These are phyloP conservation scores for Paspalum vaginatum DNA, from an alignment of 176 grass and related monocot species.

Conservation along the genomic window DNA sequence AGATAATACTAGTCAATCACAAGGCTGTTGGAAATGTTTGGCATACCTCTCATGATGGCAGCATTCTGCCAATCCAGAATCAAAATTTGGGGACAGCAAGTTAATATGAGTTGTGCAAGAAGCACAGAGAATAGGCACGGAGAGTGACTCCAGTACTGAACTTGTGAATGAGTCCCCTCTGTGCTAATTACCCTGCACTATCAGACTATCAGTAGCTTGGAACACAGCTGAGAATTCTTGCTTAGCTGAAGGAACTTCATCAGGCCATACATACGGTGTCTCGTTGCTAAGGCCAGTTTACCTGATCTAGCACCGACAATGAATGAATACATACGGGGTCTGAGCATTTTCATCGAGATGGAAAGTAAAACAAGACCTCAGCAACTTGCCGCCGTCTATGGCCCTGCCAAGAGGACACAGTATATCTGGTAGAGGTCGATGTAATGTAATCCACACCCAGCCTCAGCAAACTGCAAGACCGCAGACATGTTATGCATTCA, in stretches of 20 bases:
- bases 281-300: constrained; percentile 93
- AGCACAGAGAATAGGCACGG: constrained; percentile 14
- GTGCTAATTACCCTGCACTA: constrained; percentile 56
- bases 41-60: constrained; percentile 90
- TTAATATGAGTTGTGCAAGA: constrained; percentile 80
- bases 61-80: constrained; percentile 84
- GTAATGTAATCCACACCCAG: constrained; percentile 83
- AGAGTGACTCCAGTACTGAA: neutral
- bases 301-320: constrained; percentile 65
- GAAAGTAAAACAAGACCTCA: neutral
- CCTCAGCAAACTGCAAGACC: constrained; percentile 58
- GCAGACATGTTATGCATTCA: constrained; percentile 3
- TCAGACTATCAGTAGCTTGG: constrained; percentile 73
- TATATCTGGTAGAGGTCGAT: constrained; percentile 97
- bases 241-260: constrained; percentile 81
- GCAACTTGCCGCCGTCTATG: constrained; percentile 55
- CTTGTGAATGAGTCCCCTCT: neutral
- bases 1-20: neutral
- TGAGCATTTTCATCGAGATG: neutral
- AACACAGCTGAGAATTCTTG: constrained; percentile 41
- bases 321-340: neutral
- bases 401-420: constrained; percentile 90
- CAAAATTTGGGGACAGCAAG: constrained; percentile 82
- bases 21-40: neutral
- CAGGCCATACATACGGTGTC: constrained; percentile 86